Evolutionary conservation across 164 flowering plant genomes (phyloP).

Genomic region (Vitis rotundifolia): DNA sequence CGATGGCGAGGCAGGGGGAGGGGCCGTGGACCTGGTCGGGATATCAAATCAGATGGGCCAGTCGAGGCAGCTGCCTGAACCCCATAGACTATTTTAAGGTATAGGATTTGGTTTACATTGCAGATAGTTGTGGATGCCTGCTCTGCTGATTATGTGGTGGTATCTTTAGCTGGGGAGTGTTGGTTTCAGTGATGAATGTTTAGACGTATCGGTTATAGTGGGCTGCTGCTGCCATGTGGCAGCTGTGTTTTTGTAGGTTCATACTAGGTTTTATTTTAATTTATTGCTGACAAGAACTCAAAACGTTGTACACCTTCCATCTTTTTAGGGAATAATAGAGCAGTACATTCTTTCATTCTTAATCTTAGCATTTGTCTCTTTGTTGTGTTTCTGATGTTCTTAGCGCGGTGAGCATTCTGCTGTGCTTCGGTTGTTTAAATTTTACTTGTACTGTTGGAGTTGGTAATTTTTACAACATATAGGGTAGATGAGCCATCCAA

Average conservation of each 20-base stretch:
- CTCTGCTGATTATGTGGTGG: constrained; percentile 24
- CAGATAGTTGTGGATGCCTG: constrained; percentile 35
- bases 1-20: constrained; percentile 32
- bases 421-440: too few relatives aligned
- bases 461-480: too few relatives aligned
- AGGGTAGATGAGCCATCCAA: too few relatives aligned
- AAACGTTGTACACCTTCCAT: constrained; percentile 18
- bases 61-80: constrained; percentile 29
- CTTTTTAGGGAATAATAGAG: constrained; percentile 38
- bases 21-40: constrained; percentile 38
- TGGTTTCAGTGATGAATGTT: constrained; percentile 7
- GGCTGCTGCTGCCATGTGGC: constrained; percentile 18
- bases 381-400: too few relatives aligned
- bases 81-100: neutral
- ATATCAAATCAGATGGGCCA: constrained; percentile 36
- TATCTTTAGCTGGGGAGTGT: neutral
- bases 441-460: too few relatives aligned
- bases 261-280: constrained; percentile 11
- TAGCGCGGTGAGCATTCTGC: too few relatives aligned
- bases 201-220: constrained; percentile 11
- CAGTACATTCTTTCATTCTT: constrained; percentile 49
- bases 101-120: constrained; percentile 19
- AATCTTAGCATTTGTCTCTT: neutral
- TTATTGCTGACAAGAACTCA: constrained; percentile 3
- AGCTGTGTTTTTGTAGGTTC: constrained; percentile 34